Conservation (phyloP, 345 rosid genomes). For the rapeseed (Brassica napus) region Da-Ae NC_063437.1:13806501-13807000, state of each 20-base stretch:
- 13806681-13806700: constrained; percentile 62
- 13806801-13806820: constrained; percentile 78
- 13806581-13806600: neutral
- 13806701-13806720: constrained; percentile 66
- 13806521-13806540: constrained; percentile 64
- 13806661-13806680: constrained; percentile 91
- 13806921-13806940: neutral
- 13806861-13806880: constrained; percentile 91
- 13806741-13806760: constrained; percentile 76
- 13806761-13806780: constrained; percentile 79
- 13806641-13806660: constrained; percentile 23
- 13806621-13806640: neutral
- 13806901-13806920: neutral
- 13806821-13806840: constrained; percentile 96
- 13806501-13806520: constrained; percentile 62
- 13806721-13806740: constrained; percentile 76
- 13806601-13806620: neutral
- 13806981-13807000: neutral
- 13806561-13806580: constrained; percentile 79
- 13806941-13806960: neutral
- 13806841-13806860: constrained; percentile 82
- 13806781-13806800: constrained; percentile 64
- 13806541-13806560: constrained; percentile 69
- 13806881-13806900: constrained; percentile 13
- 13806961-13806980: neutral